A percentile compares a stretch with the other conserved stretches of the same genome.
These are phyloP conservation scores for Silene noctiflora DNA, from an alignment of 179 eudicot genomes.

Conservation along the genomic window DNA sequence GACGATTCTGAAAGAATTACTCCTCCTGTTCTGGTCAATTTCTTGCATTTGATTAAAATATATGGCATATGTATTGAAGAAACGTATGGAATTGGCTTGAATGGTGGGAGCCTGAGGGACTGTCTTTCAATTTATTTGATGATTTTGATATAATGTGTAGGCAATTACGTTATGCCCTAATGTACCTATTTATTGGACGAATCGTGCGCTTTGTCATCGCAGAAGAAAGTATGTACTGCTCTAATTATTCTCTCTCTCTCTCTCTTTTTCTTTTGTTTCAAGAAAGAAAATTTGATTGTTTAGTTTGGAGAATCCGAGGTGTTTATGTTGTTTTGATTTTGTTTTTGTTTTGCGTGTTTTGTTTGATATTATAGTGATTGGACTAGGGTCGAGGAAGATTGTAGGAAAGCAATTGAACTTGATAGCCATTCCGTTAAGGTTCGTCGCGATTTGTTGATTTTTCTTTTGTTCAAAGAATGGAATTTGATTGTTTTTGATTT, in stretches of 20 bases:
- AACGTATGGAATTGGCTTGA: too few relatives aligned
- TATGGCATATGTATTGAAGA: too few relatives aligned
- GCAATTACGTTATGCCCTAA: slow-evolving; percentile 82
- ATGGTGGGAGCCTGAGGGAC: too few relatives aligned
- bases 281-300: not conserved
- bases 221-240: slow-evolving; percentile 55
- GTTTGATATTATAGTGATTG: slow-evolving; percentile 49
- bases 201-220: slow-evolving; percentile 81
- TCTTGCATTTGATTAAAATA: too few relatives aligned
- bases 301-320: not conserved
- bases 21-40: too few relatives aligned
- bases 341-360: not conserved
- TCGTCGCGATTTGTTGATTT: not conserved
- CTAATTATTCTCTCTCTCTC: not conserved
- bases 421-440: slow-evolving; percentile 70
- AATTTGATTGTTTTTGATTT: not conserved
- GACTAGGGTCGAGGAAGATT: slow-evolving; percentile 85
- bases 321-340: not conserved
- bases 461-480: too few relatives aligned
- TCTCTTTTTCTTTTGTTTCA: not conserved
- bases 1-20: too few relatives aligned
- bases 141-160: slow-evolving; percentile 34
- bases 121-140: not conserved
- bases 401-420: slow-evolving; percentile 71
- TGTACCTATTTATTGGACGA: slow-evolving; percentile 74